Conservation (phyloP, 2,329 filamentous ascomycete species). For the Colletotrichum sp. region DNA sequence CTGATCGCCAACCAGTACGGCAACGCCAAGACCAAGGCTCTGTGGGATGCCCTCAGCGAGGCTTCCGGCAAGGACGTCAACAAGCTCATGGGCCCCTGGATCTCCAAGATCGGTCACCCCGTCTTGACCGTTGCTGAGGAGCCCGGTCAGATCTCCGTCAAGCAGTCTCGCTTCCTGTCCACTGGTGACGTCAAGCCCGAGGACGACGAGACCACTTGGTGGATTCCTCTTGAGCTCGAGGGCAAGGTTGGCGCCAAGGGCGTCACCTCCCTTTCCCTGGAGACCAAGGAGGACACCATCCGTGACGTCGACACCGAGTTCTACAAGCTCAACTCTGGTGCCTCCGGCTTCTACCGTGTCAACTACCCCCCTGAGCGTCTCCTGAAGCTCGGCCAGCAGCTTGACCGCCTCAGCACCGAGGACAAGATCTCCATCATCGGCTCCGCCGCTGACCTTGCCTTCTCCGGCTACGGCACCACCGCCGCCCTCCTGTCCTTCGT, state of each 20-base stretch:
- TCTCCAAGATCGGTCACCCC: constrained; percentile 93
- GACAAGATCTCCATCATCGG: constrained; percentile 94
- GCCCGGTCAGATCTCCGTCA: constrained; percentile 79
- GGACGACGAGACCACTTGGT: constrained; percentile 93
- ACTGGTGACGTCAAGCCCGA: constrained; percentile 90
- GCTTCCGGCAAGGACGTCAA: constrained; percentile 88
- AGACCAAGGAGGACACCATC: constrained; percentile 78
- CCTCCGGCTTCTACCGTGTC: constrained; percentile 88
- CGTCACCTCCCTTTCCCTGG: constrained; percentile 71
- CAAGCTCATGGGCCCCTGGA: constrained; percentile 92
- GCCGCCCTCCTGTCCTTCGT: constrained; percentile 82
- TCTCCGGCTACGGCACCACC: constrained; percentile 85
- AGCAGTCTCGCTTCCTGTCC: constrained; percentile 88
- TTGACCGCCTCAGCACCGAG: constrained; percentile 77
- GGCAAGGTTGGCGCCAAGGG: constrained; percentile 71
- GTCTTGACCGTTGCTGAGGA: constrained; percentile 87
- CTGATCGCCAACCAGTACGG: constrained; percentile 87
- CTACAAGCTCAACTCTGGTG: constrained; percentile 92
- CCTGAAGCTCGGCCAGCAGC: constrained; percentile 77
- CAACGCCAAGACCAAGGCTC: constrained; percentile 87
- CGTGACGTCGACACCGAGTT: constrained; percentile 77
- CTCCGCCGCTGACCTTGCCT: constrained; percentile 86
- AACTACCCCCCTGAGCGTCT: constrained; percentile 90
- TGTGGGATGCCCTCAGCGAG: constrained; percentile 88
- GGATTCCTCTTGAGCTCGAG: constrained; percentile 88